Evolutionary conservation across 139 green algal species (phyloP).

Genomic region (Chlamydomonas asymmetrica): DNA sequence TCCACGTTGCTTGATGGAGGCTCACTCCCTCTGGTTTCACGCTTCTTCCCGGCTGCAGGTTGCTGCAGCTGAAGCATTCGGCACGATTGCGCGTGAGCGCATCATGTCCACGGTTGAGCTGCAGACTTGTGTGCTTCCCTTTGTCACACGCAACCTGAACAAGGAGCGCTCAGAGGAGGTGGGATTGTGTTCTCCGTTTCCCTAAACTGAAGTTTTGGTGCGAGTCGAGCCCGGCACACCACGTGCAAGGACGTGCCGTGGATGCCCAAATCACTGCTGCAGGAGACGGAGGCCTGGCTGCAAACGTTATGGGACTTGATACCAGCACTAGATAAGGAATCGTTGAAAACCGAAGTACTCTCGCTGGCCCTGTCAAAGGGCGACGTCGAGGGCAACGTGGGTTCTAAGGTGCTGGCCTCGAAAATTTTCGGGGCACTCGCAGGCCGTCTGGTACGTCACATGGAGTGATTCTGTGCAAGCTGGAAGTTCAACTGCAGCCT

Average conservation of each 20-base stretch:
- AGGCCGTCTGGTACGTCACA: constrained; percentile 37
- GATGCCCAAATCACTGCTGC: no score
- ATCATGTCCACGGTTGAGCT: constrained; percentile 41
- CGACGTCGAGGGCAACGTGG: constrained; percentile 43
- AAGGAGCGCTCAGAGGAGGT: constrained; percentile 51
- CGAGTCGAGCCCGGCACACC: no score
- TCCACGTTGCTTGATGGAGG: no score
- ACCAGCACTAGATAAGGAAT: constrained; percentile 46
- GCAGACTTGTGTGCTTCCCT: constrained; percentile 43
- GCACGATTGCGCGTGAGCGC: constrained; percentile 33
- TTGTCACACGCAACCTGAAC: constrained; percentile 47
- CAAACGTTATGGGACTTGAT: constrained; percentile 43
- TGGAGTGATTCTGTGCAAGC: no score
- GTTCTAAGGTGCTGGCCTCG: constrained; percentile 40
- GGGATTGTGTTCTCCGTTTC: no score
- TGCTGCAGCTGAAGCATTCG: constrained; percentile 41
- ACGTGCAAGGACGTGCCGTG: no score
- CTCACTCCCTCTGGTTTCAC: no score
- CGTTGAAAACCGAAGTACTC: constrained; percentile 40
- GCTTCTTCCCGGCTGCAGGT: constrained; percentile 18
- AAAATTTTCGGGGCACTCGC: constrained; percentile 39
- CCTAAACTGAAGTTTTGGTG: no score
- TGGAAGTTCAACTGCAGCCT: no score
- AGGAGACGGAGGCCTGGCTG: constrained; percentile 52
- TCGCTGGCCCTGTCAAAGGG: constrained; percentile 47